phyloP scores from a whole-genome alignment of 1,284 basidiomycete genomes.

The Fistulina hepatica region DNA sequence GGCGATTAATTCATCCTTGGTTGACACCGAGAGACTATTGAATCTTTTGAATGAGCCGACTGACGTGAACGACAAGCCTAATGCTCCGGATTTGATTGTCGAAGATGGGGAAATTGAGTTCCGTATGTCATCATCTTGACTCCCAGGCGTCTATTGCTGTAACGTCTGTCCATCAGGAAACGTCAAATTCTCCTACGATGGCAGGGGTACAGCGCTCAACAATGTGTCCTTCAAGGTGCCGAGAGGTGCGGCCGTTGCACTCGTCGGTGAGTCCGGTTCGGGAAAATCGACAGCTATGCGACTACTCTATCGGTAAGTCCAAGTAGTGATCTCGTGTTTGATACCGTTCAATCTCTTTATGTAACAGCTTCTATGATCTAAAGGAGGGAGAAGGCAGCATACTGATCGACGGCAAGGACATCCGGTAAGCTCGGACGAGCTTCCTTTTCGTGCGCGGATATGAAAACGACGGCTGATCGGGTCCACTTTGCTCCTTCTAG shows the following conservation, averaged over 20 bases:
- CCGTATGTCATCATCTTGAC: conserved; percentile 39
- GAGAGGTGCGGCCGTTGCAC: conserved; percentile 69
- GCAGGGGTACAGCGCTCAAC: conserved; percentile 58
- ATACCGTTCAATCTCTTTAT: background rate
- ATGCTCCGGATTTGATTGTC: conserved; percentile 66
- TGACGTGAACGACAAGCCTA: conserved; percentile 73
- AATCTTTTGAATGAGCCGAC: conserved; percentile 66
- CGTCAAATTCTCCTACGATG: conserved; percentile 78
- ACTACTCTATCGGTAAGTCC: conserved; percentile 79
- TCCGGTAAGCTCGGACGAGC: conserved; percentile 41
- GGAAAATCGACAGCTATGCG: conserved; percentile 79
- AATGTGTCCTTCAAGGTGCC: conserved; percentile 79
- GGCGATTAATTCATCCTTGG: conserved; percentile 60
- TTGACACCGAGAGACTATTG: conserved; percentile 73
- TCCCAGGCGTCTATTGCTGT: background rate
- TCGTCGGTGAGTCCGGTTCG: conserved; percentile 73
- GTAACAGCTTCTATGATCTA: conserved; percentile 82
- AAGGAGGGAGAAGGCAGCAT: conserved; percentile 62
- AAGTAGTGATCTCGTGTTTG: conserved; percentile 63
- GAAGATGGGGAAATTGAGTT: conserved; percentile 76
- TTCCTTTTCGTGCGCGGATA: no score
- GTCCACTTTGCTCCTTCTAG: conserved; percentile 20
- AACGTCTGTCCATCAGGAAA: conserved; percentile 38
- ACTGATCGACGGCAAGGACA: conserved; percentile 75
- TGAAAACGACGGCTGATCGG: conserved; percentile 1